Evolutionary conservation across 2,329 filamentous ascomycete species (phyloP), one percentile per base, ranked within the genome.

Genomic region (Calonectria naviculata): DNA sequence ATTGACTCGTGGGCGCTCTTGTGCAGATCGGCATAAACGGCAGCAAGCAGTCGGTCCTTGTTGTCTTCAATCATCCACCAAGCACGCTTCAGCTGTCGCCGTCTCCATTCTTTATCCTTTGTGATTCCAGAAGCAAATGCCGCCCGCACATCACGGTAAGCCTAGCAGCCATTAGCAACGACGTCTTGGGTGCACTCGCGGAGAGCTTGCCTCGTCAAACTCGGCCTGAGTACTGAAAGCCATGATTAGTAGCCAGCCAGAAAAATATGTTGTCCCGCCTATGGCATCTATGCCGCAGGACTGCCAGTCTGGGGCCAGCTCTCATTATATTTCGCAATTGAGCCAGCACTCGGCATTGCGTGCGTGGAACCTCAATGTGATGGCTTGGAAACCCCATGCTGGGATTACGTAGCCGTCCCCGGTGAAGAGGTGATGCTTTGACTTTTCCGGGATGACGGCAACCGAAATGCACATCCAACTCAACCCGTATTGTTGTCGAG

Each of bases 41-140:
- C 44, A 3, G 24, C 61, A 47, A 34, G 34, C 7, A 64, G 29
- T 9, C 17, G 31, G 26, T 52, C 31, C 31, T 52, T 52, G 19
- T 52, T 64, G 29, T 64, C 46, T 17, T 41, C 61, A 49, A 64
- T 41, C 44, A 41, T 64, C 61, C 46, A 64, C 61, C 61, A 64
- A 15, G 34, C 24, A 7, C 46, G 44, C 34, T 64, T 52, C 17
- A 64, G 24, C 13, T 64, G 46, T 15, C 21, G 24, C 13, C 44
- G 42, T 29, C 44, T 64, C 44, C 61, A 52, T 64, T 5, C 28
- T 19, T 49, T 64, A 12, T 64, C 61, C 24, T 64, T 63, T 46
- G 60, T 49, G 13, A n/a, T 24, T 17, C 61, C 46, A 13, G 44
- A 41, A n/a, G 61, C 44, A 36, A 64, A 64, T 7, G 44, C 19